phyloP scores from a whole-genome alignment of 2,329 filamentous ascomycete species.

The Thielaviopsis punctulata region DNA sequence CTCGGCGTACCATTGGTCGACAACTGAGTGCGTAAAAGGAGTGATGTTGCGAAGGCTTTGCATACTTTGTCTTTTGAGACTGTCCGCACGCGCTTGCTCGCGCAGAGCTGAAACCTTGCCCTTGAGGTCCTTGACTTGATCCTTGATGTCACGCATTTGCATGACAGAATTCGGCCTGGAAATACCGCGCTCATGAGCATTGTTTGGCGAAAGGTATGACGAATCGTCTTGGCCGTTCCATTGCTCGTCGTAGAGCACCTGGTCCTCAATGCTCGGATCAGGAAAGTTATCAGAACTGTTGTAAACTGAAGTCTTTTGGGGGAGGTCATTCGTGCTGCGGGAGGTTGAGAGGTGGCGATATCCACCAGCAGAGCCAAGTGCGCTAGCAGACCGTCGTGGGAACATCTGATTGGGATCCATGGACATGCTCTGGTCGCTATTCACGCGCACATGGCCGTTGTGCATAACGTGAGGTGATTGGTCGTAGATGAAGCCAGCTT shows the following conservation, averaged over 20 bases:
- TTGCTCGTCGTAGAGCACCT: slow-evolving; percentile 16
- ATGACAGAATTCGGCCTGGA: slow-evolving; percentile 55
- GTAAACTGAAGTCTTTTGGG: slow-evolving; percentile 1
- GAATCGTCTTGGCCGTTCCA: slow-evolving; percentile 3
- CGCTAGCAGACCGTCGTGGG: slow-evolving; percentile 45
- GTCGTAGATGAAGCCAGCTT: slow-evolving; percentile 18
- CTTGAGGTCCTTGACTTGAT: slow-evolving; percentile 73
- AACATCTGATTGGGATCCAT: slow-evolving; percentile 16
- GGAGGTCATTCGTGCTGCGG: slow-evolving; percentile 10
- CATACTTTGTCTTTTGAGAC: slow-evolving; percentile 57
- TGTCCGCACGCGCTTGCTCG: slow-evolving; percentile 64
- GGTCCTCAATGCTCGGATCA: slow-evolving; percentile 38
- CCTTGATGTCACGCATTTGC: slow-evolving; percentile 56
- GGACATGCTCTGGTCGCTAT: slow-evolving; percentile 33
- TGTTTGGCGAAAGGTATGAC: slow-evolving; percentile 30
- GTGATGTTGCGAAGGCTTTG: slow-evolving; percentile 60
- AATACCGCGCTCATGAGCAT: slow-evolving; percentile 31
- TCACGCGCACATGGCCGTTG: slow-evolving; percentile 37
- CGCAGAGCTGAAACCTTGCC: slow-evolving; percentile 69
- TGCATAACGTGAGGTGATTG: slow-evolving; percentile 14
- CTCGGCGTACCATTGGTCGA: slow-evolving; percentile 34
- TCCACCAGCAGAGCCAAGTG: slow-evolving; percentile 40
- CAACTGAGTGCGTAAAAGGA: slow-evolving; percentile 55
- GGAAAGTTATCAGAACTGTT: slow-evolving; percentile 24
- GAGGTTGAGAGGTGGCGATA: slow-evolving; percentile 28